Conservation (phyloP, 176 grass and related monocot genomes). For the Tuctoria greenei region DNA sequence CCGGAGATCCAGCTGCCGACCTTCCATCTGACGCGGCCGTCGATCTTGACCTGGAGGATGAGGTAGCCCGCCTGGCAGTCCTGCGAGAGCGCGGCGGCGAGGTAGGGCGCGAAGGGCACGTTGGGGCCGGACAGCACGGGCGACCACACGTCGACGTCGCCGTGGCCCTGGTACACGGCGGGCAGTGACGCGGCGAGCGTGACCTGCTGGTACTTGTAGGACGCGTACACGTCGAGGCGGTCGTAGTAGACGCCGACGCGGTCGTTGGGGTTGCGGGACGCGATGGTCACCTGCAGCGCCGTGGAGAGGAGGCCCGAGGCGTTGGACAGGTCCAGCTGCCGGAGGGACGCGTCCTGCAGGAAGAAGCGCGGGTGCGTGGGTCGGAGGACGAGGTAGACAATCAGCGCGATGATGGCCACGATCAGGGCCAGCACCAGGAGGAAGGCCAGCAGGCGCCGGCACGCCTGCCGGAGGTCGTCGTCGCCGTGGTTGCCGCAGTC, state of each 20-base stretch:
- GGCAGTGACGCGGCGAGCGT: slow-evolving; percentile 60
- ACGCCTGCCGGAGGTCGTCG: slow-evolving; percentile 30
- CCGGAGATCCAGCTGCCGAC: slow-evolving; percentile 76
- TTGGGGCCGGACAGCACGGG: slow-evolving; percentile 49
- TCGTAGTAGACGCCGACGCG: slow-evolving; percentile 76
- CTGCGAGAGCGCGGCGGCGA: slow-evolving; percentile 33
- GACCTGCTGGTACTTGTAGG: slow-evolving; percentile 78
- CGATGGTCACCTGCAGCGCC: slow-evolving; percentile 52
- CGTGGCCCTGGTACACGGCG: slow-evolving; percentile 64
- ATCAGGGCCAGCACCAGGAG: slow-evolving; percentile 21
- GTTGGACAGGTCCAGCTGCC: slow-evolving; percentile 66
- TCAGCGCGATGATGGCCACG: slow-evolving; percentile 42
- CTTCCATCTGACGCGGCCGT: slow-evolving; percentile 71
- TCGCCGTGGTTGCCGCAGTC: slow-evolving; percentile 64
- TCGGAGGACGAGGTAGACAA: slow-evolving; percentile 62
- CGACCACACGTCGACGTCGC: slow-evolving; percentile 63
- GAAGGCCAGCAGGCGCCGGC: slow-evolving; percentile 16
- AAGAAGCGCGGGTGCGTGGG: slow-evolving; percentile 63
- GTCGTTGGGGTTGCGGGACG: slow-evolving; percentile 72
- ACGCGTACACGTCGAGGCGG: slow-evolving; percentile 70
- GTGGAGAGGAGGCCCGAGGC: slow-evolving; percentile 49
- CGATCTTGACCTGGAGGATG: slow-evolving; percentile 57
- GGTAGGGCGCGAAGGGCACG: slow-evolving; percentile 63
- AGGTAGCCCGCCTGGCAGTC: slow-evolving; percentile 56
- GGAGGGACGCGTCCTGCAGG: slow-evolving; percentile 64